A percentile compares a stretch with the other conserved stretches of the same genome.
Conservation (phyloP, 1,284 basidiomycete genomes). For the Naganishia sp. region DNA sequence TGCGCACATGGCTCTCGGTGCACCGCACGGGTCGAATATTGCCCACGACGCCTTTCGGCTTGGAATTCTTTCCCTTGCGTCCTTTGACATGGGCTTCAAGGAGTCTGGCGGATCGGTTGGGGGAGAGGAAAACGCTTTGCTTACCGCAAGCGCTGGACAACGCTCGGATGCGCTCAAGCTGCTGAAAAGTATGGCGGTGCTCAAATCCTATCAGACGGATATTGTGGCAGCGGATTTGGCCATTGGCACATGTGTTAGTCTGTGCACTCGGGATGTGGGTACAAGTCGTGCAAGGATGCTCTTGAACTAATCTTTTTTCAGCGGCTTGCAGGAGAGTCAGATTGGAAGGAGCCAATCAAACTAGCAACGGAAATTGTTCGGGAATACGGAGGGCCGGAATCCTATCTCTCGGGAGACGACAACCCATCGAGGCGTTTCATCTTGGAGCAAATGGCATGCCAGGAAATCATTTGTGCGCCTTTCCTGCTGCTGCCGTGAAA, state of each 20-base stretch:
- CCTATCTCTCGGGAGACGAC: constrained; percentile 28
- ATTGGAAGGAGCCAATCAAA: constrained; percentile 36
- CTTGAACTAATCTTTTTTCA: constrained; percentile 9
- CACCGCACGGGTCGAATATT: constrained; percentile 34
- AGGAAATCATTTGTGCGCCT: constrained; percentile 37
- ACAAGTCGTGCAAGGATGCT: background rate
- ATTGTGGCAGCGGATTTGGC: constrained; percentile 33
- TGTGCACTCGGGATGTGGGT: constrained; percentile 39
- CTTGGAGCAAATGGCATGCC: constrained; percentile 38
- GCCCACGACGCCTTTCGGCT: constrained; percentile 36
- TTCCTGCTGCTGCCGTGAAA: background rate
- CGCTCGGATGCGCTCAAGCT: constrained; percentile 29
- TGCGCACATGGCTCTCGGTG: constrained; percentile 33
- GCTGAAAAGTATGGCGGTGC: constrained; percentile 14
- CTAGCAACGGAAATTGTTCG: constrained; percentile 29
- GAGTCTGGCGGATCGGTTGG: constrained; percentile 12
- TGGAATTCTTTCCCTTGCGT: constrained; percentile 37
- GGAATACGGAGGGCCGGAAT: constrained; percentile 32
- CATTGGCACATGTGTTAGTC: constrained; percentile 31
- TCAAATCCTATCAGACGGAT: constrained; percentile 29
- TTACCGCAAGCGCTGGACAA: constrained; percentile 32
- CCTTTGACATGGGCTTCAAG: constrained; percentile 38
- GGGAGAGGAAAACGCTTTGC: constrained; percentile 36
- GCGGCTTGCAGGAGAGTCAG: constrained; percentile 34
- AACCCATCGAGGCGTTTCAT: constrained; percentile 35